phyloP scores from a whole-genome alignment of 192 early-diverging fungal species.

The Umbelopsis sp. region DNA sequence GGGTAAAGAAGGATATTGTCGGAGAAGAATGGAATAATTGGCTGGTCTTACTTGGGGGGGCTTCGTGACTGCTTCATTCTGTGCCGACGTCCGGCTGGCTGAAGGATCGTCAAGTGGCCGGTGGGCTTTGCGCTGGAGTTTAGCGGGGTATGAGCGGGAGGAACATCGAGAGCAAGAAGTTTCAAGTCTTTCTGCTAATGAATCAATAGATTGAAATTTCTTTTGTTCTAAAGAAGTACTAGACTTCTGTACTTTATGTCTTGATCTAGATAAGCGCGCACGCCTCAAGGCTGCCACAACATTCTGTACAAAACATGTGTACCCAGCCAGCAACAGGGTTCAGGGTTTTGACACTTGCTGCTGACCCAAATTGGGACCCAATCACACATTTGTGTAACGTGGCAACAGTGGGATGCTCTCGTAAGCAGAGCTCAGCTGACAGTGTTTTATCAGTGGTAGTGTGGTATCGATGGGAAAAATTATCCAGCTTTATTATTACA shows the following conservation, averaged over 20 bases:
- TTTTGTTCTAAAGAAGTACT: too few relatives aligned
- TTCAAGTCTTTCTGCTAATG: too few relatives aligned
- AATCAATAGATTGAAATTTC: too few relatives aligned
- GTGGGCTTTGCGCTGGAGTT: not conserved
- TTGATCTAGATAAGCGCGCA: too few relatives aligned
- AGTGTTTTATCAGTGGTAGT: not conserved
- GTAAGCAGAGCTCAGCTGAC: slow-evolving; percentile 14
- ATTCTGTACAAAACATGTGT: too few relatives aligned
- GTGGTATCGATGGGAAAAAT: slow-evolving; percentile 13
- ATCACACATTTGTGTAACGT: not conserved
- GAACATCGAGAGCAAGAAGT: too few relatives aligned
- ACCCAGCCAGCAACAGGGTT: not conserved
- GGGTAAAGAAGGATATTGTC: not conserved
- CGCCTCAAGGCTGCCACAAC: too few relatives aligned
- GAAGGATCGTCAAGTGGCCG: not conserved
- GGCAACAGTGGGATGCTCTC: not conserved
- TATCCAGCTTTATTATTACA: not conserved
- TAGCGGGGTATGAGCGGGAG: not conserved
- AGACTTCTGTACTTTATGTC: too few relatives aligned
- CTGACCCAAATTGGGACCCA: not conserved
- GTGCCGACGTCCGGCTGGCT: not conserved
- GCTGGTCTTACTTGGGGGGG: not conserved
- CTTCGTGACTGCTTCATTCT: slow-evolving; percentile 9
- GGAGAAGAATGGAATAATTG: not conserved
- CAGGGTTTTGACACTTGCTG: slow-evolving; percentile 19